Evolutionary conservation across 2,329 filamentous ascomycete species (phyloP), one percentile per base, ranked within the genome.

Genomic region (Alternaria arborescens): DNA sequence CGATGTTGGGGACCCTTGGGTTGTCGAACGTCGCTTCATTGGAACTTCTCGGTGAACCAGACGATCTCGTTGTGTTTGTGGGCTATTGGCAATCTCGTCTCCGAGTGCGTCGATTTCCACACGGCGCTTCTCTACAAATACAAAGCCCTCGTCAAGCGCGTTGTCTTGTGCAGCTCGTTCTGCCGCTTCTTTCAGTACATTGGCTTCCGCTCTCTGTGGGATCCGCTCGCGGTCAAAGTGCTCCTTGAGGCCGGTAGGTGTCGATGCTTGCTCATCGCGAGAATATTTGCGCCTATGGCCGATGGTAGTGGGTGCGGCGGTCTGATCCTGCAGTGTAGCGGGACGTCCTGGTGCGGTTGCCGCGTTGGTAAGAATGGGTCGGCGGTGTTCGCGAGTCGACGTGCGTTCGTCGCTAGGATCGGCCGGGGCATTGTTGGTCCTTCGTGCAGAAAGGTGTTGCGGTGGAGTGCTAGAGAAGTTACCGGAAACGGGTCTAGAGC

Each of bases 41-140:
- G 87, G 84, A 10, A 87, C 87, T 8, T 87, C 81, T 64, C 88
- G 86, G 42, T 86, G 83, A 30, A 81, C 75, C 24, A 78, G 74
- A 22, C 77, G 76, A 36, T 83, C 78, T 66, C 85, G 77, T 61
- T 84, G 76, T 24, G 71, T 71, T 51, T 88, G 88, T 48, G 91
- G 91, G 72, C 91, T 94, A 53, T 93, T 91, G 44, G 93, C 94
- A 74, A 99, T 83, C 79, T 98, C 94, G 78, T 99, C 95, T 22
- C 95, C 95, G 72, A 99, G 91, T 3, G 95, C 95, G 77, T 99
- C 98, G 52, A 99, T 94, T 78, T 98, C 94, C 11, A 99, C 94
- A 20, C 93, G 91, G 66, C 91, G 89, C 82, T 97, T 97, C 81
- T 99, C 95, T 12, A 99, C 92, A 26, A 98, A 85, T 20, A 99